These are phyloP conservation scores for Flaveria robusta DNA, from an alignment of 129 eudicot species.

Conservation along the genomic window DNA sequence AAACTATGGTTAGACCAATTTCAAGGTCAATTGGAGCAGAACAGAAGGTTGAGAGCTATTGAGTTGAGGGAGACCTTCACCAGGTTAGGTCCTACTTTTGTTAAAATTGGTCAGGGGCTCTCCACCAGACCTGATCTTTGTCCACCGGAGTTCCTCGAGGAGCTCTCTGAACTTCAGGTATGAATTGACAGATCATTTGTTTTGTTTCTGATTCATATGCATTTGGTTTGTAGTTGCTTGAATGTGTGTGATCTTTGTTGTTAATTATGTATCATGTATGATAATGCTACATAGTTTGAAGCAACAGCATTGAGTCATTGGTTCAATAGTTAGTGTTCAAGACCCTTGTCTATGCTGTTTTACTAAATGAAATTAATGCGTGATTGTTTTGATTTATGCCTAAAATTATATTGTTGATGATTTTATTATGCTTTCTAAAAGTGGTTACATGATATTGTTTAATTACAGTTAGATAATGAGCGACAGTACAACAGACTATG, in stretches of 20 bases:
- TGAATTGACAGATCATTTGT: background rate
- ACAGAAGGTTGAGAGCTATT: slow-evolving; percentile 66
- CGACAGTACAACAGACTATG: background rate
- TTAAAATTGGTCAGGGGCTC: slow-evolving; percentile 94
- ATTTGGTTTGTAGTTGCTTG: background rate
- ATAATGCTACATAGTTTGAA: slow-evolving; percentile 3
- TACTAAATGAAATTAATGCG: background rate
- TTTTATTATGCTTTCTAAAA: background rate
- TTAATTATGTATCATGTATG: background rate
- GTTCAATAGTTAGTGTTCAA: background rate
- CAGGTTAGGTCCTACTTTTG: slow-evolving; percentile 86
- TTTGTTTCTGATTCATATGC: background rate
- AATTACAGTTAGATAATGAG: background rate
- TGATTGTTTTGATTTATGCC: background rate
- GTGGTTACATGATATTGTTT: background rate
- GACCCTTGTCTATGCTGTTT: background rate
- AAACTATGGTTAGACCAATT: slow-evolving; percentile 71
- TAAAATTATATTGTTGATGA: slow-evolving; percentile 3
- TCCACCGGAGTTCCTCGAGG: slow-evolving; percentile 90
- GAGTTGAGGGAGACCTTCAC: slow-evolving; percentile 73
- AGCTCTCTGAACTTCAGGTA: slow-evolving; percentile 90
- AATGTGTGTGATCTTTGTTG: background rate
- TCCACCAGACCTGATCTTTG: slow-evolving; percentile 95
- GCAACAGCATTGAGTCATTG: background rate
- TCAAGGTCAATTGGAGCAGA: slow-evolving; percentile 56